Evolutionary conservation across 805 yeast genomes (phyloP), one percentile per base, ranked within the genome.

Genomic region (Hanseniaspora lindneri): DNA sequence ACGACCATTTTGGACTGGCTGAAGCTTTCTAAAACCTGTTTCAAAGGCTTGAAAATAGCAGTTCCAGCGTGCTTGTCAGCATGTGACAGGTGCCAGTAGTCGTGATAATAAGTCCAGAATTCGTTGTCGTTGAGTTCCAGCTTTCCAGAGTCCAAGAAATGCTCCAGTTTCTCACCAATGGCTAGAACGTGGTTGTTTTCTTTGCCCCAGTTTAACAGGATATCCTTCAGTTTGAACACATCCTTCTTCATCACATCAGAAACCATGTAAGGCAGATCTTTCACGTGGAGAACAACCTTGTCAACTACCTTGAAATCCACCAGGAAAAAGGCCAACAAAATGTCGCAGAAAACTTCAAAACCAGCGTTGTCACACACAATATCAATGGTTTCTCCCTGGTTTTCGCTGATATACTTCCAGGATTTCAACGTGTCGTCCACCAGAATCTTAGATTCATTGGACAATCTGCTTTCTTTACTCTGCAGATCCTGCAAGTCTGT

Each of bases 231-330:
- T 5, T 19, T 28, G 40, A 70, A 68, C 52, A 85, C 77, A 65
- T 92, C 99, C 58, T 78, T 79, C 25, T 84, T 75, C 77, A 87
- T 78, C 8, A 92, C 94, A 64, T 92, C 99, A 55, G 95, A 84
- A 17, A 92, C 97, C 80, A 92, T 89, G 94, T 97, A 92, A 29
- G 97, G 96, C 52, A 87, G 75, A 44, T 78, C 76, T 64, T 92
- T 92, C 54, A 94, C 86, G 64, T 92, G 98, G 53, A 88, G 70
- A 17, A 77, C 80, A 52, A 89, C 76, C 49, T 74, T 68, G 20
- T 69, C 66, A 14, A 76, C 79, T 20, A 88, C 61, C n/a, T 75
- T 74, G 14, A 83, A 65, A 56, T 88, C 94, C 21, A 92, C 65
- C 52, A 83, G 58, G 61, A 82, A 80, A 41, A 82, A 63, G 2